Conservation (phyloP, 805 yeast species). For the Candida endomychidarum region DNA sequence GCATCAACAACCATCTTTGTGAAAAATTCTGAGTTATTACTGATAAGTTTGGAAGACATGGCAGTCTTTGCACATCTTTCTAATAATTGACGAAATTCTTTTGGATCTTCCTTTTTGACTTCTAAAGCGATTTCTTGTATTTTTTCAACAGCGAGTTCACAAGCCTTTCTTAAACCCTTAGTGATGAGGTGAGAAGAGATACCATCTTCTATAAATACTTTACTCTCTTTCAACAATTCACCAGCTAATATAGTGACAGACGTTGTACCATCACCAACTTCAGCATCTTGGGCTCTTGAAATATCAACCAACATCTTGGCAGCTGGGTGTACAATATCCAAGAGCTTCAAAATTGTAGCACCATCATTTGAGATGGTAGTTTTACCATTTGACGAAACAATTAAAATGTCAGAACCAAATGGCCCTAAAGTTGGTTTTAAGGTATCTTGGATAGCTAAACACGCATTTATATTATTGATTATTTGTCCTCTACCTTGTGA, state of each 20-base stretch:
- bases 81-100: conserved; percentile 64
- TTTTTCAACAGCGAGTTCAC: conserved; percentile 68
- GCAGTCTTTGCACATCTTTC: conserved; percentile 96
- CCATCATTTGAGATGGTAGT: conserved; percentile 98
- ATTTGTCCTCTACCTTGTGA: conserved; percentile 97
- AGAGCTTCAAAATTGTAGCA: conserved; percentile 86
- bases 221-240: conserved; percentile 88
- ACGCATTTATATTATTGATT: conserved; percentile 92
- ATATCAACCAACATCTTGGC: conserved; percentile 94
- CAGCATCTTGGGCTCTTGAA: conserved; percentile 95
- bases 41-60: conserved; percentile 92
- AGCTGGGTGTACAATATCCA: conserved; percentile 98
- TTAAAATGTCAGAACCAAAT: conserved; percentile 90
- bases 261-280: conserved; percentile 98
- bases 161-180: conserved; percentile 85
- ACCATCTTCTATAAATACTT: conserved; percentile 91
- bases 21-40: conserved; percentile 83
- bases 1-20: conserved; percentile 97
- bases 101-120: conserved; percentile 50
- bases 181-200: conserved; percentile 86
- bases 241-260: conserved; percentile 95
- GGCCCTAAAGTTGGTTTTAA: conserved; percentile 95
- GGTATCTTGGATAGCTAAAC: conserved; percentile 95
- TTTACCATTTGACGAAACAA: conserved; percentile 78
- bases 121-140: conserved; percentile 75